These are phyloP conservation scores for Phlebopus sp. DNA, from an alignment of 1,284 basidiomycete genomes.

Conservation along the genomic window DNA sequence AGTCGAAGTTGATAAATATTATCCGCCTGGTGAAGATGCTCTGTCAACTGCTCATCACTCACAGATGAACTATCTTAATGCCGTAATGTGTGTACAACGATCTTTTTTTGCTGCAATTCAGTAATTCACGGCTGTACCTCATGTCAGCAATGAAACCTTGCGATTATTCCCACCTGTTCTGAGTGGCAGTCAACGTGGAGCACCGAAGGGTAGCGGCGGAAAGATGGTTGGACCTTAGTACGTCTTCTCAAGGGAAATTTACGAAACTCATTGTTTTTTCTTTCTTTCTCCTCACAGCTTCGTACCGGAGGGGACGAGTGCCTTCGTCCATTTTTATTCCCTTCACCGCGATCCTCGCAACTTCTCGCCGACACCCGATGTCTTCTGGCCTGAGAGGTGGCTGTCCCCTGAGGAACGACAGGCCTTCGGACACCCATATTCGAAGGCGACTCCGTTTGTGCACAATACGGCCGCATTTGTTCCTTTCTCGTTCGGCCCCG, in stretches of 20 bases:
- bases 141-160: constrained; percentile 54
- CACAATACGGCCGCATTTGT: constrained; percentile 33
- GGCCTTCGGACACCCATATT: constrained; percentile 25
- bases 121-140: constrained; percentile 9
- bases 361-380: constrained; percentile 39
- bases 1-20: constrained; percentile 48
- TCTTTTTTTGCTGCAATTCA: constrained; percentile 6
- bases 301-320: constrained; percentile 47
- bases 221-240: constrained; percentile 34
- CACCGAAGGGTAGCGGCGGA: constrained; percentile 37
- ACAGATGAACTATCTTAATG: constrained; percentile 46
- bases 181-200: constrained; percentile 49
- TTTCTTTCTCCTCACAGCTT: constrained; percentile 32
- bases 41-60: constrained; percentile 34
- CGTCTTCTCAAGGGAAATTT: constrained; percentile 15
- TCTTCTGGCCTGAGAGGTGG: constrained; percentile 45
- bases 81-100: constrained; percentile 45
- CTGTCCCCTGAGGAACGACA: constrained; percentile 32
- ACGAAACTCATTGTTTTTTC: constrained; percentile 20
- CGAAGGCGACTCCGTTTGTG: constrained; percentile 23
- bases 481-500: constrained; percentile 34
- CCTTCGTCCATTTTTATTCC: constrained; percentile 46
- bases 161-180: constrained; percentile 54
- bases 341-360: constrained; percentile 41
- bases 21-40: constrained; percentile 38